A percentile compares a stretch with the other conserved stretches of the same genome.
These are phyloP conservation scores for Brassica carinata DNA, from an alignment of 345 rosid genomes.

Conservation along the genomic window DNA sequence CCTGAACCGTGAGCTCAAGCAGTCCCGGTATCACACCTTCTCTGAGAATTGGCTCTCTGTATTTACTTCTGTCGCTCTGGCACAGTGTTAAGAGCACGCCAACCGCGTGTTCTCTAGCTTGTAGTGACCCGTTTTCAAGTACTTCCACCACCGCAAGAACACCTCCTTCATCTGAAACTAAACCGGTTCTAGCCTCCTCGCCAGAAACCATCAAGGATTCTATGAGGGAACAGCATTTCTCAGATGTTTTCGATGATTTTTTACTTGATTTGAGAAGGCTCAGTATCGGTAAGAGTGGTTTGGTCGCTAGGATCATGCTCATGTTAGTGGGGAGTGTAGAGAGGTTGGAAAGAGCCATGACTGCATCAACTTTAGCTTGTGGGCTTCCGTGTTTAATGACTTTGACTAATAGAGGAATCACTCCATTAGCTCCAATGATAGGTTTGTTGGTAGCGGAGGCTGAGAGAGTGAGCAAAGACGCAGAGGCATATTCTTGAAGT, in stretches of 20 bases:
- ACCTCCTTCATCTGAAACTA: slow-evolving; percentile 79
- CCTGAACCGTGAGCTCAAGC: slow-evolving; percentile 96
- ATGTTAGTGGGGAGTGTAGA: slow-evolving; percentile 64
- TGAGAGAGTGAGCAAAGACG: slow-evolving; percentile 84
- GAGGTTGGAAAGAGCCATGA: slow-evolving; percentile 76
- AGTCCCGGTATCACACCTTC: slow-evolving; percentile 99
- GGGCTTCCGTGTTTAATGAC: slow-evolving; percentile 67
- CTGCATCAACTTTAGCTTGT: slow-evolving; percentile 68
- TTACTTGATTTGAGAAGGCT: slow-evolving; percentile 67
- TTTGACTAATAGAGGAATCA: slow-evolving; percentile 78
- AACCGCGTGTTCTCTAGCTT: slow-evolving; percentile 85
- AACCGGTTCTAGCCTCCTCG: slow-evolving; percentile 58
- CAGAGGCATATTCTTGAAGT: slow-evolving; percentile 81
- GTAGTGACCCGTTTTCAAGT: slow-evolving; percentile 82
- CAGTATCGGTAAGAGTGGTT: slow-evolving; percentile 65
- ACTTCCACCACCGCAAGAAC: slow-evolving; percentile 80
- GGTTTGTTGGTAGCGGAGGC: slow-evolving; percentile 84
- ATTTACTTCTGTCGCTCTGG: slow-evolving; percentile 83
- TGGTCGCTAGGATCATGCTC: slow-evolving; percentile 49
- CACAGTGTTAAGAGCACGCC: slow-evolving; percentile 79
- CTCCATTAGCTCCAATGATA: slow-evolving; percentile 68
- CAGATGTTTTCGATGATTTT: slow-evolving; percentile 81
- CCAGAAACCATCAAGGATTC: slow-evolving; percentile 81
- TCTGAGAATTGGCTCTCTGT: slow-evolving; percentile 82
- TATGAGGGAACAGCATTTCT: slow-evolving; percentile 77